These are phyloP conservation scores for Cichorium intybus DNA, from an alignment of 140 eudicot genomes.

Conservation along the genomic window DNA sequence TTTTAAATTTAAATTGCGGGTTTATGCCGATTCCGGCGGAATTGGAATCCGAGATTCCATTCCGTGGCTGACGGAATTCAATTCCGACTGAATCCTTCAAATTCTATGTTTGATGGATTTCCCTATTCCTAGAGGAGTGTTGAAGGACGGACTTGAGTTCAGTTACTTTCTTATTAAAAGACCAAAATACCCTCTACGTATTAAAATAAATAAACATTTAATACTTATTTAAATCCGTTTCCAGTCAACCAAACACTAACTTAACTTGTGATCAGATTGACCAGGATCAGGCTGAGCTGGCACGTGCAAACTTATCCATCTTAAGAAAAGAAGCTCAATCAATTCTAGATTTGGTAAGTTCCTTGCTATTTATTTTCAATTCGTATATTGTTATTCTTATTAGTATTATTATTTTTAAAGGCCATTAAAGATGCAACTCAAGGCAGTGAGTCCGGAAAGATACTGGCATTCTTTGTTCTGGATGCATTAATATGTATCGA, in stretches of 20 bases:
- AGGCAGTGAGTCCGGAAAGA: conserved; percentile 92
- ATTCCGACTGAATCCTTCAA: too few species aligned
- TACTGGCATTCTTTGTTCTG: conserved; percentile 70
- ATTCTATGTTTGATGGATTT: too few species aligned
- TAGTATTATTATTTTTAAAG: conserved; percentile 20
- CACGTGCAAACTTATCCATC: conserved; percentile 70
- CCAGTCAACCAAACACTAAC: too few species aligned
- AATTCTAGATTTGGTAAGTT: conserved; percentile 71
- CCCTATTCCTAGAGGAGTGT: too few species aligned
- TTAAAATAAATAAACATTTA: too few species aligned
- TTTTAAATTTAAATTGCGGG: conserved; percentile 4
- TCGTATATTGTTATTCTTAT: not conserved
- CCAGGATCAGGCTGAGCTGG: conserved; percentile 89
- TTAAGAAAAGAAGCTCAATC: conserved; percentile 86
- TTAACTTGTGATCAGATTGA: conserved; percentile 50
- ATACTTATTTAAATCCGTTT: too few species aligned
- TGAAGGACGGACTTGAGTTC: too few species aligned
- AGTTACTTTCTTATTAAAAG: too few species aligned
- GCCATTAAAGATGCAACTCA: conserved; percentile 84
- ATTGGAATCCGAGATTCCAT: not conserved
- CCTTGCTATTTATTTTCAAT: conserved; percentile 2
- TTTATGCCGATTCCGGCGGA: not conserved
- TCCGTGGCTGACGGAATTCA: too few species aligned
- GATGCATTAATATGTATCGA: conserved; percentile 88
- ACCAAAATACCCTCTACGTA: too few species aligned